Conservation (phyloP, 2,329 filamentous ascomycete species). For the Fusarium solani-melongenae region DNA sequence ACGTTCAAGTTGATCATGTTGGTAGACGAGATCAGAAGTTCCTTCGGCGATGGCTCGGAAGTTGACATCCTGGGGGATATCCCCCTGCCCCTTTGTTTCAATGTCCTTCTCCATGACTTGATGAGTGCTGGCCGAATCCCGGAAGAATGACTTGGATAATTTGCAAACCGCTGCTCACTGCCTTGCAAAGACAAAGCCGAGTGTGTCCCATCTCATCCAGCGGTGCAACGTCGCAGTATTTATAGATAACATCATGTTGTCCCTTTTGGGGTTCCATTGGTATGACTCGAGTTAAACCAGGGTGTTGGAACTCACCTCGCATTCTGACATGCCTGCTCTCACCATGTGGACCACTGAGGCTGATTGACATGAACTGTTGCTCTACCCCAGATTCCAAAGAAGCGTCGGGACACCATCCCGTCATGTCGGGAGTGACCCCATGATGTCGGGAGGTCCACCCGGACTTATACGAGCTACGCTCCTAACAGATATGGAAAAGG, state of each 20-base stretch:
- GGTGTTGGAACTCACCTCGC: neutral
- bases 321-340: neutral
- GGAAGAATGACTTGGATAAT: no score
- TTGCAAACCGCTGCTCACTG: neutral
- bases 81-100: neutral
- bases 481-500: neutral
- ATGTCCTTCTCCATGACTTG: neutral
- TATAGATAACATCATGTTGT: neutral
- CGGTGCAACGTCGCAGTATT: neutral
- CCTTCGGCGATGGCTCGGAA: slow-evolving; percentile 4
- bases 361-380: neutral
- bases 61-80: neutral
- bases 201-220: neutral
- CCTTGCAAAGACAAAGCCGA: neutral
- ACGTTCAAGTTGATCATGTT: slow-evolving; percentile 3
- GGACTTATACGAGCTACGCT: neutral
- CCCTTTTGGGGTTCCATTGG: neutral
- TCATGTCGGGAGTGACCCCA: neutral
- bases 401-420: neutral
- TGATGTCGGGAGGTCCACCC: neutral
- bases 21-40: neutral
- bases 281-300: neutral
- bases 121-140: neutral
- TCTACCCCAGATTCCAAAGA: neutral
- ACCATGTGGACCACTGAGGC: neutral